Evolutionary conservation across 2,329 filamentous ascomycete genomes (phyloP).

Genomic region (Colletotrichum godetiae): DNA sequence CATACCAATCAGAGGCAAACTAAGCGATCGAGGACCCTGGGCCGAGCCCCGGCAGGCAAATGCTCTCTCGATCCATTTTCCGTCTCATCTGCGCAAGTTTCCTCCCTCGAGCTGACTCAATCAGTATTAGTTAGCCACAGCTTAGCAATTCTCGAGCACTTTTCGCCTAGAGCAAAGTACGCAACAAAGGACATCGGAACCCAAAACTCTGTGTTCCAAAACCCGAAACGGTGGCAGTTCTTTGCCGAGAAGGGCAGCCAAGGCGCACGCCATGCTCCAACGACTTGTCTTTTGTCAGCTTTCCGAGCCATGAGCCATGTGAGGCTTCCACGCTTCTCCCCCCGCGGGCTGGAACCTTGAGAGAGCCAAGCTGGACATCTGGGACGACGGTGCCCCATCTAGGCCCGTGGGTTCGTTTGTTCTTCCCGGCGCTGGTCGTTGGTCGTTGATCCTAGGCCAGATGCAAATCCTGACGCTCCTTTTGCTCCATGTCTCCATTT

Average conservation of each 20-base stretch:
- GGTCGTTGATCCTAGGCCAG: conserved; percentile 8
- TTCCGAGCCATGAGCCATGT: neutral
- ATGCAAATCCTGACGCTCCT: conserved; percentile 17
- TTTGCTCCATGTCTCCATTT: neutral
- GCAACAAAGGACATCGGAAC: neutral
- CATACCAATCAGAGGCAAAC: neutral
- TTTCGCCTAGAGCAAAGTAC: neutral
- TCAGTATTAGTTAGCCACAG: neutral
- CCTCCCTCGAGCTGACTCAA: neutral
- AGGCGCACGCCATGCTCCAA: conserved; percentile 24
- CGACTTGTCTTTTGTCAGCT: neutral
- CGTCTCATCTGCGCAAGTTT: too few species aligned
- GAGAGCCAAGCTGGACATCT: neutral
- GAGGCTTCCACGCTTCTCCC: conserved; percentile 7
- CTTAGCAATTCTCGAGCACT: neutral
- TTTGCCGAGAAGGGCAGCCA: conserved; percentile 32
- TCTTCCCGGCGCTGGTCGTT: neutral
- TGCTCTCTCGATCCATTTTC: neutral
- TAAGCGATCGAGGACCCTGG: neutral
- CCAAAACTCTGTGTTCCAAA: neutral
- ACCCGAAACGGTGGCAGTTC: neutral
- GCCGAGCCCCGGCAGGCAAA: neutral
- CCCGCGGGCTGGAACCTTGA: neutral
- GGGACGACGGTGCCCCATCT: conserved; percentile 5
- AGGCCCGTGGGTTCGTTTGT: conserved; percentile 8